These are phyloP conservation scores for Trematosphaeria pertusa DNA, from an alignment of 2,329 filamentous ascomycete species.

Conservation along the genomic window DNA sequence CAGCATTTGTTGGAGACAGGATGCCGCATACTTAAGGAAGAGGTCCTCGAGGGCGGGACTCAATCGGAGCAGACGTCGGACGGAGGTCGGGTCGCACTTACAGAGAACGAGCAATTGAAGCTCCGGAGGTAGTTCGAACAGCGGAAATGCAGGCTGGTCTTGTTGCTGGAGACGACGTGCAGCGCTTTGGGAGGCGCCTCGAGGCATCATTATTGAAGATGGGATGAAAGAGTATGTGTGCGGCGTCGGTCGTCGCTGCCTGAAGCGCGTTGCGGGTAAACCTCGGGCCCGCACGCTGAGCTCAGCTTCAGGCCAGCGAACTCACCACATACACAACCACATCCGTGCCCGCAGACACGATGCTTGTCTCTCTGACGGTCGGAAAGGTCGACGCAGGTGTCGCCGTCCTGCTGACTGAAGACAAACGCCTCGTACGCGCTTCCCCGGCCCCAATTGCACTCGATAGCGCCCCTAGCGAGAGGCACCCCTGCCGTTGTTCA, in stretches of 20 bases:
- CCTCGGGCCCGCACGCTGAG: too few species aligned
- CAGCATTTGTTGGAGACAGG: slow-evolving; percentile 8
- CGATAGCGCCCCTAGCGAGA: slow-evolving; percentile 19
- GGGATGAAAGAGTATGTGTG: slow-evolving; percentile 11
- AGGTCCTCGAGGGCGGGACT: slow-evolving; percentile 11
- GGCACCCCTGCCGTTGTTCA: slow-evolving; percentile 27
- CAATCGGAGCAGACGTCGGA: slow-evolving; percentile 9
- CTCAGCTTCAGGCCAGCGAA: not conserved
- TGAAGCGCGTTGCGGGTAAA: too few species aligned
- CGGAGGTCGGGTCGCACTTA: slow-evolving; percentile 13
- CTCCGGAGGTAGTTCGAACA: slow-evolving; percentile 14
- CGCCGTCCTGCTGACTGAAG: slow-evolving; percentile 93
- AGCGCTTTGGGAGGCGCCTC: slow-evolving; percentile 11
- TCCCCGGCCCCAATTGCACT: slow-evolving; percentile 20
- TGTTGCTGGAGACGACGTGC: slow-evolving; percentile 7
- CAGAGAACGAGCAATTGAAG: slow-evolving; percentile 15
- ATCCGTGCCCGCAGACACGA: slow-evolving; percentile 61
- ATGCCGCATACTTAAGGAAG: slow-evolving; percentile 13
- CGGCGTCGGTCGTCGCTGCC: too few species aligned
- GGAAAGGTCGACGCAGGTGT: slow-evolving; percentile 99
- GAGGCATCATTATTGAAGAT: slow-evolving; percentile 8
- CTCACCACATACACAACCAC: slow-evolving; percentile 4
- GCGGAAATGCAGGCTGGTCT: slow-evolving; percentile 3
- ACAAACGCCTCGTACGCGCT: slow-evolving; percentile 85
- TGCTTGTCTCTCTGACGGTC: slow-evolving; percentile 97